These are phyloP conservation scores for Botryotinia narcissicola DNA, from an alignment of 2,329 filamentous ascomycete species.

Conservation along the genomic window DNA sequence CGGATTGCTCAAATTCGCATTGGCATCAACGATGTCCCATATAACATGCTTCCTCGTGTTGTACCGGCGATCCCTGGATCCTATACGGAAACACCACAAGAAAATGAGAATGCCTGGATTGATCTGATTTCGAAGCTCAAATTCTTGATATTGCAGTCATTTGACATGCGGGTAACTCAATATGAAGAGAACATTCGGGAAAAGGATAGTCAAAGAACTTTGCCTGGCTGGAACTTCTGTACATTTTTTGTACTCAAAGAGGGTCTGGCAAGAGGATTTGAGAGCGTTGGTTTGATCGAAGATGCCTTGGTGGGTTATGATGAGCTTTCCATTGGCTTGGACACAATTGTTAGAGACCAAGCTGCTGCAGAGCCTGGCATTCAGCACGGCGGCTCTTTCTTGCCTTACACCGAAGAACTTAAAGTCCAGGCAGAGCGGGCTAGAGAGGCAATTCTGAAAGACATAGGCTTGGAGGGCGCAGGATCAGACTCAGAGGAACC, in stretches of 20 bases:
- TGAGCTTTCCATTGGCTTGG: conserved; percentile 84
- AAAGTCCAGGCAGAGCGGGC: conserved; percentile 56
- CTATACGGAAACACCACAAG: conserved; percentile 69
- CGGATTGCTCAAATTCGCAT: conserved; percentile 84
- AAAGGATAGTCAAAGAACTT: conserved; percentile 78
- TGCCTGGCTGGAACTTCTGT: conserved; percentile 99
- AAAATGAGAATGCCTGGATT: conserved; percentile 77
- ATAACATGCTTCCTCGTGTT: conserved; percentile 60
- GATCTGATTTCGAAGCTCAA: conserved; percentile 87
- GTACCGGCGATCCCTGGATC: conserved; percentile 61
- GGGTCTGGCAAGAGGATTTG: conserved; percentile 87
- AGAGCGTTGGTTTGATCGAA: conserved; percentile 92
- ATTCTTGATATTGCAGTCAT: conserved; percentile 79
- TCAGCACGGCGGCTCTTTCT: conserved; percentile 69
- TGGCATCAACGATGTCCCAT: conserved; percentile 65
- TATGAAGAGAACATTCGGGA: conserved; percentile 98
- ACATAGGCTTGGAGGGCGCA: conserved; percentile 41
- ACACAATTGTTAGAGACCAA: conserved; percentile 77
- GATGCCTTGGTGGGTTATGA: conserved; percentile 95
- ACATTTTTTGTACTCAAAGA: conserved; percentile 99
- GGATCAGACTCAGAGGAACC: conserved; percentile 41
- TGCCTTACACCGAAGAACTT: conserved; percentile 71
- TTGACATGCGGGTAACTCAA: conserved; percentile 84
- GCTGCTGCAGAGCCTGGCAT: conserved; percentile 55
- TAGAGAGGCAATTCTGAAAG: conserved; percentile 43